Conservation (phyloP, 1,284 basidiomycete genomes). For the Waitea zeae region DNA sequence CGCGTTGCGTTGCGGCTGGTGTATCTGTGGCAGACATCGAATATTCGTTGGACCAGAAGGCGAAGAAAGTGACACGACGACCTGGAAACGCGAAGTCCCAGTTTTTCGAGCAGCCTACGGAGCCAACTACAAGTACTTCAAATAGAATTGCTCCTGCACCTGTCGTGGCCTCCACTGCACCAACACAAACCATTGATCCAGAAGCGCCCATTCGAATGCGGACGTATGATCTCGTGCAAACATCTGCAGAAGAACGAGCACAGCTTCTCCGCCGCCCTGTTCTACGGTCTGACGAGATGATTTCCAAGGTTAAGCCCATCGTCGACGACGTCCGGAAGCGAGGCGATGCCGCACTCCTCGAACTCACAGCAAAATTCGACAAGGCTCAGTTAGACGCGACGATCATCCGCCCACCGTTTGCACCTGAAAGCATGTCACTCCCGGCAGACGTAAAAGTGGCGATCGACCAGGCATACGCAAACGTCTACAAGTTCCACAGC, state of each 20-base stretch:
- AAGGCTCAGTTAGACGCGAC: slow-evolving; percentile 48
- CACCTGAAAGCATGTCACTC: slow-evolving; percentile 39
- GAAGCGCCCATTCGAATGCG: slow-evolving; percentile 58
- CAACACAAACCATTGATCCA: slow-evolving; percentile 12
- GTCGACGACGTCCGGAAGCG: slow-evolving; percentile 73
- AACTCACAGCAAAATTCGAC: slow-evolving; percentile 91
- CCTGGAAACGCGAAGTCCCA: slow-evolving; percentile 90
- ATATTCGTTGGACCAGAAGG: slow-evolving; percentile 71
- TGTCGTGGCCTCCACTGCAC: slow-evolving; percentile 13
- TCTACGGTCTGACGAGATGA: slow-evolving; percentile 88
- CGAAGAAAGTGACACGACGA: slow-evolving; percentile 76
- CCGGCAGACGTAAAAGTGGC: slow-evolving; percentile 55
- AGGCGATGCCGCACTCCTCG: slow-evolving; percentile 80
- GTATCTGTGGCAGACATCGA: slow-evolving; percentile 81
- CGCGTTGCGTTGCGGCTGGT: slow-evolving; percentile 75
- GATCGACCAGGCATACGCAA: slow-evolving; percentile 85
- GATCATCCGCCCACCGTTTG: slow-evolving; percentile 50
- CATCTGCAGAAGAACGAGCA: slow-evolving; percentile 37
- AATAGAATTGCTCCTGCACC: too few species aligned
- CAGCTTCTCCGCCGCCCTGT: slow-evolving; percentile 81
- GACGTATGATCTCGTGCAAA: slow-evolving; percentile 40
- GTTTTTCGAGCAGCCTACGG: slow-evolving; percentile 38
- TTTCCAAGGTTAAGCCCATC: slow-evolving; percentile 89
- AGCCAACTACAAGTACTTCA: slow-evolving; percentile 14
- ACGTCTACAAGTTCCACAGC: slow-evolving; percentile 82